Base-by-base conservation (phyloP, 2,329 filamentous ascomycete genomes). In the Metarhizium album region DNA sequence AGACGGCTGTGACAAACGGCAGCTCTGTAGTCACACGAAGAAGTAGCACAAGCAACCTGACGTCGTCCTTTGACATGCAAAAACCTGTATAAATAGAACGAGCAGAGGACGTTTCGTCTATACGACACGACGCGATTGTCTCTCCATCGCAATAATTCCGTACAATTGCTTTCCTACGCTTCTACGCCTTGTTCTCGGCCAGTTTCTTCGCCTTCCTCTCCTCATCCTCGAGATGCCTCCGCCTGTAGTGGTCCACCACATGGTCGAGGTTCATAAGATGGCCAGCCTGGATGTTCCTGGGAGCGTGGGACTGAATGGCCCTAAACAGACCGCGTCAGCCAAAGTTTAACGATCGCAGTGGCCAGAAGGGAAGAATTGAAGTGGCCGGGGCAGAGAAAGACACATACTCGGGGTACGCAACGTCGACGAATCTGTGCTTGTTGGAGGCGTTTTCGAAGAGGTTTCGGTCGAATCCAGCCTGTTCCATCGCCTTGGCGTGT, bases 341-440 rank as follows among this genome's bases (percentile, higher is more conserved):
- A n/a, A 18, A 8, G 11, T n/a, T 18, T 40, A 18, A 22, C 4
- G 4, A 35, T 31, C 37, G 1, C 7, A 20, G 18, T 4, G 18
- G 9, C n/a, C 16, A 40, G n/a, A 20, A 40, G 18, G 6, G 27
- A 35, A 23, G 24, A 2, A 31, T 14, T 22, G 11, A n/a, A n/a
- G n/a, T 22, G 7, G 27, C 7, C 27, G 11, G 16, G 2, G 38
- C 16, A 6, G 5, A 18, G 5, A 18, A 43, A 43, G n/a, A n/a
- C n/a, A 75, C 77, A 54, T 72, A 82, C 79, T 82, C 79, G 43
- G 78, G 78, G 56, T 67, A 79, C 57, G 73, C 71, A 57, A 81
- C 70, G 54, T 81, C 76, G 57, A 77, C 66, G 57, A 70, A 70
- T 55, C 60, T 62, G 62, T 70, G 71, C 62, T 70, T 70, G 58